Evolutionary conservation across 1,284 basidiomycete species (phyloP), one percentile per base, ranked within the genome.

Genomic region (Puccinia coronata): DNA sequence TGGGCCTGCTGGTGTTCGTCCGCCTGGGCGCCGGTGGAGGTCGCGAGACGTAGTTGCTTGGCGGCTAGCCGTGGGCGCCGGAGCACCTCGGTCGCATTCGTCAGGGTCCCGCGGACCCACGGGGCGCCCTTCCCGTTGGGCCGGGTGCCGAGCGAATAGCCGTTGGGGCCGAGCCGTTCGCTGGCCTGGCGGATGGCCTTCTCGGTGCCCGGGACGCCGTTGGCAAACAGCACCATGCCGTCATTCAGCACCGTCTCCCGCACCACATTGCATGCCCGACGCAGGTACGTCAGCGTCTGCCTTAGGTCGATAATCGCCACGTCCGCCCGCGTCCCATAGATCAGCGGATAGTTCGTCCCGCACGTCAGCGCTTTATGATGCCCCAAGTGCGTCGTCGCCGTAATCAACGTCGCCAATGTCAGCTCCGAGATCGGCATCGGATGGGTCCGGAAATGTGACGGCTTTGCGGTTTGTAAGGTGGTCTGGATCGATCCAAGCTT

Each of bases 221-320:
- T 71, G 53, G 81, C 23, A 84, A 99, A 95, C 36, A 99, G 88
- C 79, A 99, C 89, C 72, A 92, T 90, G 36, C 97, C 97, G 83
- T 93, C 93, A 70, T 90, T 89, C 83, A 91, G 90, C 18, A 93
- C 92, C 43, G 98, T 89, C 47, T 92, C 92, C 72, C 93, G 91
- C 51, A 95, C 92, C 71, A 99, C 90, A 82, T 92, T 91, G 51
- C 94, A 93, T 11, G 96, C 95, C 77, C 96, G 92, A 41, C 95
- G 91, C 28, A 99, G 89, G 82, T 96, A 91, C 5, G 95, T 94
- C 0, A 99, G 88, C 0, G 97, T 98, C 83, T 93, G 92, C 86
- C 98, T 95, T 51, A 99, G 89, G 87, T 99, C 95, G 86, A 99
- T 98, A 86, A 98, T 90, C 73, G 94, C 94, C 82, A 98, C 90